phyloP scores from a whole-genome alignment of 2,329 filamentous ascomycete species.

The Colletotrichum sp. region DNA sequence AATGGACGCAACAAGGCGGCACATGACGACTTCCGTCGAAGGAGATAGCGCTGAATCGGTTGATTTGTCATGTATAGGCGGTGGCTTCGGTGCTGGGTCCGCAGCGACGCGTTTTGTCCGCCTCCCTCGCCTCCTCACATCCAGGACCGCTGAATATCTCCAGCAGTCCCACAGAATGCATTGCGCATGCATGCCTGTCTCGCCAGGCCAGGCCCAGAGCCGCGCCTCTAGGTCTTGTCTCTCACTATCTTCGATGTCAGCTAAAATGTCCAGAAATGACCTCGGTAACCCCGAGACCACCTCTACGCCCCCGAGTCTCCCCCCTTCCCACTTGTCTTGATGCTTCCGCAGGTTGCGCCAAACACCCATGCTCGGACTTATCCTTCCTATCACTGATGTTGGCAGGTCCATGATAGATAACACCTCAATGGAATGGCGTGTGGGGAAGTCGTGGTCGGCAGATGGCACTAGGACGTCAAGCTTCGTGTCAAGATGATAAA shows the following conservation, averaged over 20 bases:
- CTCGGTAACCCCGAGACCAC: slow-evolving; percentile 30
- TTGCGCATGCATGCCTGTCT: slow-evolving; percentile 28
- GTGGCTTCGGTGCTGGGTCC: neutral
- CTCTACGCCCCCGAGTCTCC: slow-evolving; percentile 27
- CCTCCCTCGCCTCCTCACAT: slow-evolving; percentile 17
- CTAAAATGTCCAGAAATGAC: slow-evolving; percentile 29
- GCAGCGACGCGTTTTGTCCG: neutral
- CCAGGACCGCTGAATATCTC: slow-evolving; percentile 27
- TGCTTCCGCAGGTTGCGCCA: slow-evolving; percentile 13
- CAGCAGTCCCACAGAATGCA: slow-evolving; percentile 33
- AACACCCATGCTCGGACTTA: slow-evolving; percentile 13
- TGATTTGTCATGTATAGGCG: neutral
- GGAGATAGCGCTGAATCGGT: neutral
- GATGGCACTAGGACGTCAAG: neutral
- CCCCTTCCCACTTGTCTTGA: slow-evolving; percentile 14
- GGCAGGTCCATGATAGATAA: slow-evolving; percentile 23
- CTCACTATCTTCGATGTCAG: slow-evolving; percentile 13
- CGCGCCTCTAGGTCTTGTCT: slow-evolving; percentile 19
- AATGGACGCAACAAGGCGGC: slow-evolving; percentile 26
- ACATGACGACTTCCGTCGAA: slow-evolving; percentile 24
- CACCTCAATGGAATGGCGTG: slow-evolving; percentile 15
- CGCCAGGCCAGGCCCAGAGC: slow-evolving; percentile 27
- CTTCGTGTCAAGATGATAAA: slow-evolving; percentile 6
- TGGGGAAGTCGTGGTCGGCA: neutral
- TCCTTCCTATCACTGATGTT: slow-evolving; percentile 15